Evolutionary conservation across 441 rosid genomes (phyloP).

Genomic region (Corymbia citriodora): DNA sequence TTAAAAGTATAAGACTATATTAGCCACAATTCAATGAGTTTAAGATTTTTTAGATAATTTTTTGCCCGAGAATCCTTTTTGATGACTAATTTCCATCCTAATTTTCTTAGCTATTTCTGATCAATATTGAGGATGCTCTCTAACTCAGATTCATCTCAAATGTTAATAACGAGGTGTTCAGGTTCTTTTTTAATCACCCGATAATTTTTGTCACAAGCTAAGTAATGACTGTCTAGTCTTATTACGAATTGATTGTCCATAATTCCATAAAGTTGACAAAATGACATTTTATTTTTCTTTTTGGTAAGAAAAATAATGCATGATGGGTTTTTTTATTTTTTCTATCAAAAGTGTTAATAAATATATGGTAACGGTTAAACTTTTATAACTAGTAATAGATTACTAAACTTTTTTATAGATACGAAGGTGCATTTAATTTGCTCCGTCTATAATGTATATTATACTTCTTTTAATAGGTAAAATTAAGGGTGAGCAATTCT

Average conservation of each 20-base stretch:
- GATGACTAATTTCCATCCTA: background rate
- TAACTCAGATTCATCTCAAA: background rate
- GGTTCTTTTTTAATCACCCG: background rate
- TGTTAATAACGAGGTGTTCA: background rate
- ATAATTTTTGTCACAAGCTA: background rate
- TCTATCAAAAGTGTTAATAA: background rate
- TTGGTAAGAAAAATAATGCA: background rate
- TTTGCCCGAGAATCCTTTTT: background rate
- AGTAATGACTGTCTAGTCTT: background rate
- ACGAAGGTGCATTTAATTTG: background rate
- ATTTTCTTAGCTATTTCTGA: background rate
- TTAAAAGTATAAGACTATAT: accelerated
- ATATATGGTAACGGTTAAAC: background rate
- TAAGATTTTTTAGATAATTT: background rate
- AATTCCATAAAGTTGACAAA: background rate
- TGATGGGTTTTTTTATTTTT: background rate
- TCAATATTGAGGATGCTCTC: background rate
- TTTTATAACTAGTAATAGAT: background rate
- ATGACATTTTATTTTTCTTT: background rate
- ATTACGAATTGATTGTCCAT: background rate
- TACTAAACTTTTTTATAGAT: too few relatives aligned
- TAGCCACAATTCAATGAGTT: accelerated
- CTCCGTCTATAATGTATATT: background rate
- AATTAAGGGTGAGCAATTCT: too few relatives aligned
- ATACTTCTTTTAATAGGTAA: background rate